These are phyloP conservation scores for Talaromyces pinophilus DNA, from an alignment of 2,329 filamentous ascomycete genomes.

Conservation along the genomic window DNA sequence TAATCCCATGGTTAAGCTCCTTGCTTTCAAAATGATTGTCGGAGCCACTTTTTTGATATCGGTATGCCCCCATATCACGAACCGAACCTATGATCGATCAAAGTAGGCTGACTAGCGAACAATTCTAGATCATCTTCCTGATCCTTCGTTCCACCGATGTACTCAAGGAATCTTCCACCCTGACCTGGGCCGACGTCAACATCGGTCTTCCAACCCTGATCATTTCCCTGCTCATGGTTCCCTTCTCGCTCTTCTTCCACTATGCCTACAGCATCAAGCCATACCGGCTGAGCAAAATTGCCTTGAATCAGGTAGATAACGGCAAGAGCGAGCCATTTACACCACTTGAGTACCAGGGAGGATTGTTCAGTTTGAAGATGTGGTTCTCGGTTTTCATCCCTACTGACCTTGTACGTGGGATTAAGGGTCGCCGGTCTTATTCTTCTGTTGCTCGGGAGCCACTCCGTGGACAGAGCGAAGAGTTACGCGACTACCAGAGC, in stretches of 20 bases:
- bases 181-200: slow-evolving; percentile 35
- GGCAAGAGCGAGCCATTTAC: background rate
- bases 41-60: slow-evolving; percentile 34
- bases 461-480: background rate
- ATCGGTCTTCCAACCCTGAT: slow-evolving; percentile 36
- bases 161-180: slow-evolving; percentile 28
- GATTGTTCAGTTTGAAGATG: slow-evolving; percentile 6
- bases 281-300: slow-evolving; percentile 25
- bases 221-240: slow-evolving; percentile 36
- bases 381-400: slow-evolving; percentile 3
- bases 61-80: slow-evolving; percentile 28
- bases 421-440: background rate
- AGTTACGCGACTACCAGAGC: background rate
- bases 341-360: background rate
- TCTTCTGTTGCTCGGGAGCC: background rate
- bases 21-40: slow-evolving; percentile 41
- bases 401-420: background rate
- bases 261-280: slow-evolving; percentile 33
- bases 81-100: background rate
- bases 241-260: slow-evolving; percentile 35
- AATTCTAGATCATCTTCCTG: slow-evolving; percentile 33
- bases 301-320: background rate
- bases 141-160: slow-evolving; percentile 30
- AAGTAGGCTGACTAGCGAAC: background rate
- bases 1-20: slow-evolving; percentile 36